Conservation (phyloP, 2,329 filamentous ascomycete genomes). For the Alternaria infectoria region DNA sequence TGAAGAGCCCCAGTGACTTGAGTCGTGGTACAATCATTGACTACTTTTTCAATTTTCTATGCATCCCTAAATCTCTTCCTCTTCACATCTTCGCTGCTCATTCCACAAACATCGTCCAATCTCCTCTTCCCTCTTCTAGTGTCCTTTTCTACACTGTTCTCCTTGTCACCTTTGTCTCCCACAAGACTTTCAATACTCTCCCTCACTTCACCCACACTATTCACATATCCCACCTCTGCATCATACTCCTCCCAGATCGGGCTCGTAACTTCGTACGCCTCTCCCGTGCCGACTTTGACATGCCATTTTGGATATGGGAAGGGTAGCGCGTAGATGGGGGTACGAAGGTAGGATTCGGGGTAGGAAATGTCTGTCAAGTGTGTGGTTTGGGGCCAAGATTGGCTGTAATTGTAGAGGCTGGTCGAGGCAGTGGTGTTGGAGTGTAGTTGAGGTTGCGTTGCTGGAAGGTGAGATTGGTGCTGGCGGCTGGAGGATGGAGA, state of each 20-base stretch:
- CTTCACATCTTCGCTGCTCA: neutral
- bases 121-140: neutral
- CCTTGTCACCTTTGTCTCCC: neutral
- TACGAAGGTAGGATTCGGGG: constrained; percentile 19
- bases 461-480: neutral
- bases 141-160: neutral
- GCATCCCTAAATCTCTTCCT: neutral
- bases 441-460: neutral
- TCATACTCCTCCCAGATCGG: constrained; percentile 20
- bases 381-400: neutral
- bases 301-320: constrained; percentile 25
- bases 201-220: constrained; percentile 7
- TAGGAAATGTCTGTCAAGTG: constrained; percentile 8
- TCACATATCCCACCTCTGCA: neutral
- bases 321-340: constrained; percentile 8
- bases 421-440: neutral
- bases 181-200: constrained; percentile 9
- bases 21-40: neutral
- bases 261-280: constrained; percentile 8
- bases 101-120: neutral
- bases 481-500: neutral
- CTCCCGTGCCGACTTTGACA: neutral
- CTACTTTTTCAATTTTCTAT: neutral
- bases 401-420: neutral
- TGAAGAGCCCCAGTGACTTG: neutral